Evolutionary conservation across 371 early-diverging fungal species (phyloP).

Genomic region (Syncephalastrum monosporum): DNA sequence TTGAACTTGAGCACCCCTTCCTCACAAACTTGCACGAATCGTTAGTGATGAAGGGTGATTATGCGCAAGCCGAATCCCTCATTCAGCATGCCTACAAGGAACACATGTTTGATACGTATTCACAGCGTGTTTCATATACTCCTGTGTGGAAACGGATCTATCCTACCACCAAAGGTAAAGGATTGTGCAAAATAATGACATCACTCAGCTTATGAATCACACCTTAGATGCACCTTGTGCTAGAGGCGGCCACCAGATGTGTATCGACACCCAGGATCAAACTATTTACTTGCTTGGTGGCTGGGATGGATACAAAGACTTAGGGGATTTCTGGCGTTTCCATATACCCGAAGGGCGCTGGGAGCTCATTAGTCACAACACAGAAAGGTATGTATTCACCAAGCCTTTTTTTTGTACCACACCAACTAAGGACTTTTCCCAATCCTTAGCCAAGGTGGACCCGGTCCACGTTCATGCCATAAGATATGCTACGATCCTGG

Average conservation of each 20-base stretch:
- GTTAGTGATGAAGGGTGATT: slow-evolving; percentile 73
- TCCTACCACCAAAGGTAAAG: slow-evolving; percentile 32
- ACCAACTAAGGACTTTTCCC: too few species aligned
- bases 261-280: slow-evolving; percentile 74
- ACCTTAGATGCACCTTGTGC: slow-evolving; percentile 48
- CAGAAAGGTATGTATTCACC: slow-evolving; percentile 50
- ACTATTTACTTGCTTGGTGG: slow-evolving; percentile 93
- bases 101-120: slow-evolving; percentile 71
- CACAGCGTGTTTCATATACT: slow-evolving; percentile 62
- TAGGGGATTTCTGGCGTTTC: slow-evolving; percentile 92
- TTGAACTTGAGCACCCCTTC: slow-evolving; percentile 77
- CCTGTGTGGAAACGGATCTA: slow-evolving; percentile 70
- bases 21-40: slow-evolving; percentile 71
- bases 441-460: slow-evolving; percentile 72
- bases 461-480: slow-evolving; percentile 90
- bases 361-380: slow-evolving; percentile 75
- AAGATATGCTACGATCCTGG: slow-evolving; percentile 86
- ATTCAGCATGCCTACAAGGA: slow-evolving; percentile 55
- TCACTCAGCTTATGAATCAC: not conserved
- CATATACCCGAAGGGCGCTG: slow-evolving; percentile 62
- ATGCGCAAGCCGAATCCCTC: slow-evolving; percentile 67
- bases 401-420: too few species aligned
- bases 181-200: not conserved
- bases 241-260: slow-evolving; percentile 98
- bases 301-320: slow-evolving; percentile 89